Evolutionary conservation across 1,284 basidiomycete genomes (phyloP).

Genomic region (Irpex sp.): DNA sequence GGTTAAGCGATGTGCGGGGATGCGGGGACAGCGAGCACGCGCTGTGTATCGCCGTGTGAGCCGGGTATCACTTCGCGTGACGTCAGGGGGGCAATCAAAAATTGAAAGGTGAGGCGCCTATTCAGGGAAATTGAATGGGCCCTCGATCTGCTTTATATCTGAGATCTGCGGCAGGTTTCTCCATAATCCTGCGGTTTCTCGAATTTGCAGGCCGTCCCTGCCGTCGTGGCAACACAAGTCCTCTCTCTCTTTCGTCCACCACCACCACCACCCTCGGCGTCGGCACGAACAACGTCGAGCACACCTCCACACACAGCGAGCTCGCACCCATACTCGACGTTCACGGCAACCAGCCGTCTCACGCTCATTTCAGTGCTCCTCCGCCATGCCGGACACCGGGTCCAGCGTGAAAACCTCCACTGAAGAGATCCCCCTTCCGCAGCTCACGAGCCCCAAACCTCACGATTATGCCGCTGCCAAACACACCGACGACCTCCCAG

Average conservation of each 20-base stretch:
- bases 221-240: neutral
- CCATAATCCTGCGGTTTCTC: neutral
- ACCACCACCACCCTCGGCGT: neutral
- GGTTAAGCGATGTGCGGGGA: neutral
- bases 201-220: neutral
- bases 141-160: slow-evolving; percentile 1
- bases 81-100: neutral
- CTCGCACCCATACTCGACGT: neutral
- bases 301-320: neutral
- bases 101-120: neutral
- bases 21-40: neutral
- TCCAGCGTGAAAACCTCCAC: slow-evolving; percentile 1
- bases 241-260: neutral
- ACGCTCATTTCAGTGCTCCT: neutral
- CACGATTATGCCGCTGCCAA: slow-evolving; percentile 11
- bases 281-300: neutral
- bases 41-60: neutral
- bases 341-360: neutral
- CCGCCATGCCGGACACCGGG: neutral
- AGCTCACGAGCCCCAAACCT: slow-evolving; percentile 8
- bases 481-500: slow-evolving; percentile 5
- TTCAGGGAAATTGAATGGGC: neutral
- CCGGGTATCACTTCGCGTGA: neutral
- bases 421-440: slow-evolving; percentile 13
- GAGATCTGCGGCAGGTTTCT: neutral